Evolutionary conservation across 345 rosid species (phyloP).

Genomic region (Rhodomyrtus tomentosa): DNA sequence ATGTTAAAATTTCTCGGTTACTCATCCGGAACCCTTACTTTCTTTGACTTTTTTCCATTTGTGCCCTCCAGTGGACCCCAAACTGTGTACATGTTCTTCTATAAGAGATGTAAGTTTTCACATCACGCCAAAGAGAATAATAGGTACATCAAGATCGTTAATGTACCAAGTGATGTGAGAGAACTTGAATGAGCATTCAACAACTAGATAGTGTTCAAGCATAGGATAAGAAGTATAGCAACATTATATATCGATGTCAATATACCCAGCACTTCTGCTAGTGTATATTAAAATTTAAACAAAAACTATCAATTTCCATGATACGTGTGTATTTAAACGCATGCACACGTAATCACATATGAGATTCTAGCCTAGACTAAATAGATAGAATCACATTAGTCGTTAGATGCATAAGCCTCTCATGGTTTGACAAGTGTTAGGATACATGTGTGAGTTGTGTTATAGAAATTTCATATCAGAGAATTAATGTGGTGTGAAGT

Average conservation of each 20-base stretch:
- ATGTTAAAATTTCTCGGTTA: neutral
- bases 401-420: neutral
- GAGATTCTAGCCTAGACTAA: neutral
- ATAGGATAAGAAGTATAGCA: neutral
- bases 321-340: neutral
- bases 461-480: no score
- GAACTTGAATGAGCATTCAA: neutral
- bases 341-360: neutral
- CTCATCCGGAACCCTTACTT: neutral
- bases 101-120: neutral
- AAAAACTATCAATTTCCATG: neutral
- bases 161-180: neutral
- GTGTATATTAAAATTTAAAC: neutral
- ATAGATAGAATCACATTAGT: neutral
- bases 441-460: no score
- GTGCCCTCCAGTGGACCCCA: neutral
- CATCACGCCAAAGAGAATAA: neutral
- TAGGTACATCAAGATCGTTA: neutral
- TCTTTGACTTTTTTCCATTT: neutral
- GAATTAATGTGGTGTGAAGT: no score
- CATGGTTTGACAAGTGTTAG: neutral
- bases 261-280: neutral
- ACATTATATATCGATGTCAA: neutral
- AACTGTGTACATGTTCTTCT: neutral
- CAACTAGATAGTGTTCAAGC: neutral